phyloP scores from a whole-genome alignment of 2,329 filamentous ascomycete species.

The Blastomyces gilchristii region DNA sequence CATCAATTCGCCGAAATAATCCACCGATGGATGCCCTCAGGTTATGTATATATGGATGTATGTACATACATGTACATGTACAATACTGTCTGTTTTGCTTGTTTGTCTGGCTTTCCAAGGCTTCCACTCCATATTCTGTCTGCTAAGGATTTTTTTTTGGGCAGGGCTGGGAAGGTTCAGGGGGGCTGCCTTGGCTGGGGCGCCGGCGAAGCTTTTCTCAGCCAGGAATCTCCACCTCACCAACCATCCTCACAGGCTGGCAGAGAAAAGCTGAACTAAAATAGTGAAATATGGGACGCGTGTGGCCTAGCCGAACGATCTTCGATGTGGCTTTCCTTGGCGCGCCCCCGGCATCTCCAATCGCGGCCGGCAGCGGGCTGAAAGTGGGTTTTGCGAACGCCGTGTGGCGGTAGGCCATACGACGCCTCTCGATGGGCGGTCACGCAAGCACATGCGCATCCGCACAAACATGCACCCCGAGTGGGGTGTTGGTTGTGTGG shows the following conservation, averaged over 20 bases:
- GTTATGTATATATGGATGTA: not conserved
- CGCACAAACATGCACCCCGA: not conserved
- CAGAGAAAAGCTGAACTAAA: not conserved
- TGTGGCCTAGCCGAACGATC: not conserved
- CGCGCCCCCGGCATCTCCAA: not conserved
- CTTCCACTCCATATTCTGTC: not conserved
- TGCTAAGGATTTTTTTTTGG: not conserved
- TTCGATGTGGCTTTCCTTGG: conserved; percentile 1
- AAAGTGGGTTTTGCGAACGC: not conserved
- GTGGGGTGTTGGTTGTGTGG: too few species aligned
- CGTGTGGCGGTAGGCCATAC: not conserved
- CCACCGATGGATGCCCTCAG: not conserved
- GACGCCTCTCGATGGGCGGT: not conserved
- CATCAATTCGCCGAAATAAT: too few species aligned
- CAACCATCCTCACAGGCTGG: not conserved
- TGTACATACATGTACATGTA: too few species aligned
- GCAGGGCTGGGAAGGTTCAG: not conserved
- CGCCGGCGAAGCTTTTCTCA: not conserved
- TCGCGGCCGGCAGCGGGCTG: too few species aligned
- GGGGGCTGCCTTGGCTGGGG: not conserved
- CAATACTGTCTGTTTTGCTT: too few species aligned
- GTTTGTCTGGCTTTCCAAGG: not conserved
- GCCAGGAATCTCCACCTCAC: too few species aligned
- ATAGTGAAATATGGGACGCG: not conserved
- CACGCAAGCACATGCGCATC: too few species aligned